Percentiles rank a stretch among this genome's conserved stretches.
These are phyloP conservation scores for Citrus unshiu DNA, from an alignment of 345 rosid genomes.

Conservation along the genomic window DNA sequence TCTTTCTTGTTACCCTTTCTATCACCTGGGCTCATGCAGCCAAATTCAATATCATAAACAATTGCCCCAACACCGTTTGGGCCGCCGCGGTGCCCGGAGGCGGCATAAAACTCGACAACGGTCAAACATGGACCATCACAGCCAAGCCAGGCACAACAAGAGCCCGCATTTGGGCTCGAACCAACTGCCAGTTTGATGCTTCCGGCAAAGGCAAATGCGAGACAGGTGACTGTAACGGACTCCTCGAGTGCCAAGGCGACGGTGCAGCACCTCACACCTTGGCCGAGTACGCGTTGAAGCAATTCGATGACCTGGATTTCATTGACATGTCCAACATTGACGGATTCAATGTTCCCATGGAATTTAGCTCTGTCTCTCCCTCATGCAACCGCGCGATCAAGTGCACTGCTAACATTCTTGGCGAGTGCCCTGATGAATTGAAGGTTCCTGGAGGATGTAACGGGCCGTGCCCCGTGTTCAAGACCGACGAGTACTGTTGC, in stretches of 20 bases:
- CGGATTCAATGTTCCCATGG: slow-evolving; percentile 40
- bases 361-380: slow-evolving; percentile 24
- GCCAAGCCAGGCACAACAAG: slow-evolving; percentile 16
- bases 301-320: slow-evolving; percentile 19
- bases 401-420: slow-evolving; percentile 31
- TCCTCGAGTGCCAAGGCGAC: slow-evolving; percentile 25
- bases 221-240: slow-evolving; percentile 24
- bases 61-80: slow-evolving; percentile 43
- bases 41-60: slow-evolving; percentile 34
- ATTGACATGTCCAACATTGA: slow-evolving; percentile 35
- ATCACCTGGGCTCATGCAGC: slow-evolving; percentile 26
- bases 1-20: slow-evolving; percentile 2
- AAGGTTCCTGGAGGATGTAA: slow-evolving; percentile 41
- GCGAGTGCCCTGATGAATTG: slow-evolving; percentile 37
- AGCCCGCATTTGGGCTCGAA: slow-evolving; percentile 31
- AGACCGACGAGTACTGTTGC: slow-evolving; percentile 43
- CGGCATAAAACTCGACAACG: slow-evolving; percentile 25
- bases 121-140: slow-evolving; percentile 24
- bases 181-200: slow-evolving; percentile 13
- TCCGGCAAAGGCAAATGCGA: slow-evolving; percentile 12
- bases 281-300: slow-evolving; percentile 23
- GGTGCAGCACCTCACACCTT: slow-evolving; percentile 30
- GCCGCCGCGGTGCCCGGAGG: slow-evolving; percentile 45
- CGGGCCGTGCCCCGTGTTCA: slow-evolving; percentile 35
- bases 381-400: slow-evolving; percentile 21